These are phyloP conservation scores for Penicillium roqueforti DNA, from an alignment of 495 filamentous ascomycete genomes.

Conservation along the genomic window DNA sequence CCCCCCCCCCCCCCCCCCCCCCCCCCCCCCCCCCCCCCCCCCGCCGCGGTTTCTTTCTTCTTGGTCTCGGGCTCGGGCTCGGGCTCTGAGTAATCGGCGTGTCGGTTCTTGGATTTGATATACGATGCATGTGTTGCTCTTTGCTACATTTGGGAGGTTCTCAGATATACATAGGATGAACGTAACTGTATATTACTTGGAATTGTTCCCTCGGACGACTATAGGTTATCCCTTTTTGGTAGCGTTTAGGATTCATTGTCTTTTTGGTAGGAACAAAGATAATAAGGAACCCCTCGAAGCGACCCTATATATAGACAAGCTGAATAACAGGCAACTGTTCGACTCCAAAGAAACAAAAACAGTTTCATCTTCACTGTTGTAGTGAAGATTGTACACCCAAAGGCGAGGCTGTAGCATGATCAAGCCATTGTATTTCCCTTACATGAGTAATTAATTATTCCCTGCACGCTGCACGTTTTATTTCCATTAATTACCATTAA, in stretches of 20 bases:
- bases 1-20: too few relatives aligned
- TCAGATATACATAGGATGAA: neutral
- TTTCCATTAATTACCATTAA: neutral
- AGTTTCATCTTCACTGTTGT: neutral
- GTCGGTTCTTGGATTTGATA: neutral
- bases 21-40: too few relatives aligned
- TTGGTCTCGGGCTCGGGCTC: neutral
- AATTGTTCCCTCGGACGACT: neutral
- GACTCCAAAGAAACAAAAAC: neutral
- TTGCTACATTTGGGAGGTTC: neutral
- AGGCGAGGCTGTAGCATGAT: neutral
- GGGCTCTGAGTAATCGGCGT: neutral
- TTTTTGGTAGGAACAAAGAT: neutral
- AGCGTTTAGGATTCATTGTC: neutral
- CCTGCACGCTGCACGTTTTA: neutral
- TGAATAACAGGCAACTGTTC: neutral
- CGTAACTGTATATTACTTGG: constrained; percentile 5
- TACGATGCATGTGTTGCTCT: neutral
- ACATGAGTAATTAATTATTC: constrained; percentile 4
- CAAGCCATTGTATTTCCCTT: constrained; percentile 3
- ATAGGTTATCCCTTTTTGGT: neutral
- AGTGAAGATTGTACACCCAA: too few relatives aligned
- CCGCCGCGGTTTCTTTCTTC: neutral
- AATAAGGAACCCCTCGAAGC: too few relatives aligned
- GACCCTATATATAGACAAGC: too few relatives aligned